A percentile compares a stretch with the other conserved stretches of the same genome.
These are phyloP conservation scores for Pleurostoma richardsiae DNA, from an alignment of 2,329 filamentous ascomycete species.

Conservation along the genomic window DNA sequence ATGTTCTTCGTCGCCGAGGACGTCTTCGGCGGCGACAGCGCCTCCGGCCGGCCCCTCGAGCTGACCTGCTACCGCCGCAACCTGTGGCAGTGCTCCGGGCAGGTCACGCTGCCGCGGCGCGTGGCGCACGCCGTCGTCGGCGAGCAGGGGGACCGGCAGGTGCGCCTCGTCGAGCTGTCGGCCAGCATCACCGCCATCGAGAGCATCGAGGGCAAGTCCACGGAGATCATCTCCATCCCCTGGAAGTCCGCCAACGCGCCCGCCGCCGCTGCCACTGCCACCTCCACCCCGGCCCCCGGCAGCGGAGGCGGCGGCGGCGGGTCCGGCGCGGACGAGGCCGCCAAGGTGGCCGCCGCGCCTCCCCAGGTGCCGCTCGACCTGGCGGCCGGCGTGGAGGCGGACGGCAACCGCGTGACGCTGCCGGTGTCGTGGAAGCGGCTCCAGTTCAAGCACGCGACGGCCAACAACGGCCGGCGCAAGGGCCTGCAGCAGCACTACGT, in stretches of 20 bases:
- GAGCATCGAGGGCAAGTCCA: slow-evolving; percentile 84
- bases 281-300: slow-evolving; percentile 42
- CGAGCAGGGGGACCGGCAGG: slow-evolving; percentile 68
- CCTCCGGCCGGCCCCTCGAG: slow-evolving; percentile 59
- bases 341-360: slow-evolving; percentile 45
- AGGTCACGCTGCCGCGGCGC: slow-evolving; percentile 71
- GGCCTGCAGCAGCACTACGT: slow-evolving; percentile 94
- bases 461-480: slow-evolving; percentile 91
- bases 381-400: slow-evolving; percentile 60
- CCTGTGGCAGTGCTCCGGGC: slow-evolving; percentile 89
- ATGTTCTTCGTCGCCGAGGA: slow-evolving; percentile 88
- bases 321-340: slow-evolving; percentile 33
- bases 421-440: slow-evolving; percentile 90
- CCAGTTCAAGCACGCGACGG: slow-evolving; percentile 93
- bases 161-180: slow-evolving; percentile 72
- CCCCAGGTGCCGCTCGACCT: slow-evolving; percentile 52
- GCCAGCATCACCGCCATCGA: slow-evolving; percentile 82
- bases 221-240: slow-evolving; percentile 93
- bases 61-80: slow-evolving; percentile 94
- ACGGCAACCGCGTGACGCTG: slow-evolving; percentile 72
- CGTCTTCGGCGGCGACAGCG: slow-evolving; percentile 60
- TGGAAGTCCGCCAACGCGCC: slow-evolving; percentile 74
- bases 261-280: background rate
- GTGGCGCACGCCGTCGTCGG: slow-evolving; percentile 58
- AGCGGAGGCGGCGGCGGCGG: slow-evolving; percentile 7